Conservation (phyloP, 345 rosid species). For the Rubroshorea leprosula region DNA sequence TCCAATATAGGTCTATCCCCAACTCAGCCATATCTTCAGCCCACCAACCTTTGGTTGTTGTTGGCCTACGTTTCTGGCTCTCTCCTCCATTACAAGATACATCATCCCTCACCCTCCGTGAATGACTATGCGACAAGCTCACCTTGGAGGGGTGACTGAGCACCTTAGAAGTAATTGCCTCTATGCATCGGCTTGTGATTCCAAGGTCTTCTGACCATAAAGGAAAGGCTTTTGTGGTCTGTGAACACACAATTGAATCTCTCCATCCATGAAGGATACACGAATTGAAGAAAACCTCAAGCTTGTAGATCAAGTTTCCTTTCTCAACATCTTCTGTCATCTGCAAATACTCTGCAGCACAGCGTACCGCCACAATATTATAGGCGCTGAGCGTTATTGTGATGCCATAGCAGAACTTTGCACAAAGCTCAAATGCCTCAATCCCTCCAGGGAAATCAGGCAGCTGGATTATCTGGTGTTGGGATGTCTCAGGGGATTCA, state of each 20-base stretch:
- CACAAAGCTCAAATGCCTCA: conserved; percentile 90
- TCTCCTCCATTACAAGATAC: conserved; percentile 55
- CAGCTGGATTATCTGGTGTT: conserved; percentile 55
- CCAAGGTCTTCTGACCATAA: conserved; percentile 84
- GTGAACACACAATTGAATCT: conserved; percentile 77
- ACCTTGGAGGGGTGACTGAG: conserved; percentile 67
- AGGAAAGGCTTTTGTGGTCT: conserved; percentile 68
- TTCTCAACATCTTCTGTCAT: conserved; percentile 97
- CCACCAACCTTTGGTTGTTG: conserved; percentile 92
- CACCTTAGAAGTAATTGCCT: conserved; percentile 68
- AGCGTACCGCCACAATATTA: conserved; percentile 80
- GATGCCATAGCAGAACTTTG: conserved; percentile 94
- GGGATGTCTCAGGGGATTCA: conserved; percentile 68
- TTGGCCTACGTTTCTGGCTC: conserved; percentile 45
- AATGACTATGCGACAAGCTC: conserved; percentile 72
- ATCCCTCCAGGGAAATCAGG: conserved; percentile 91
- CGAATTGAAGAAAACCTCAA: conserved; percentile 84
- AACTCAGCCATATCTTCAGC: conserved; percentile 93
- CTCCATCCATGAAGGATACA: conserved; percentile 90
- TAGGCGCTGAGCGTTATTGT: conserved; percentile 87
- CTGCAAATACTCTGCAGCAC: conserved; percentile 89
- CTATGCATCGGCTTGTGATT: conserved; percentile 82
- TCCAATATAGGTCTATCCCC: conserved; percentile 86
- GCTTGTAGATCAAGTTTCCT: conserved; percentile 86
- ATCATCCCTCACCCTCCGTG: conserved; percentile 78